Evolutionary conservation across 2,329 filamentous ascomycete genomes (phyloP).

Genomic region (Aspergillus texensis): DNA sequence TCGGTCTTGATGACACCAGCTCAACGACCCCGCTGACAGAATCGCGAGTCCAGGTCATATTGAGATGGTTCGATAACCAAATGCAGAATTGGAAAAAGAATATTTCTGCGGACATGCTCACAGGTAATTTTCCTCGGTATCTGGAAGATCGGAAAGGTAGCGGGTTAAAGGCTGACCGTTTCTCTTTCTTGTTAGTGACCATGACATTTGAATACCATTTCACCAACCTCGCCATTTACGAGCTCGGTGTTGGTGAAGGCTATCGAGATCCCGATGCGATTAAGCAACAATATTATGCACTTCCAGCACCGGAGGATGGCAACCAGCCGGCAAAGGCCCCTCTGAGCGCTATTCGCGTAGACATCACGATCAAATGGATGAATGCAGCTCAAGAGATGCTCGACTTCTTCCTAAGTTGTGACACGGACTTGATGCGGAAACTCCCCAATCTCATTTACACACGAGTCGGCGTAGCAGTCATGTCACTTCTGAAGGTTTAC

Average conservation of each 20-base stretch:
- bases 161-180: background rate
- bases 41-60: slow-evolving; percentile 35
- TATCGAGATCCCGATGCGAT: slow-evolving; percentile 40
- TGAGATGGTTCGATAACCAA: slow-evolving; percentile 40
- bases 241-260: slow-evolving; percentile 38
- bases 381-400: slow-evolving; percentile 38
- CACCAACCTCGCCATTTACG: slow-evolving; percentile 36
- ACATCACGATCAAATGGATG: slow-evolving; percentile 43
- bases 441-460: slow-evolving; percentile 39
- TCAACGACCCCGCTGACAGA: slow-evolving; percentile 34
- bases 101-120: slow-evolving; percentile 30
- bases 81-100: slow-evolving; percentile 38
- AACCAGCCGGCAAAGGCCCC: slow-evolving; percentile 13
- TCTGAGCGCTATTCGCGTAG: slow-evolving; percentile 38
- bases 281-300: slow-evolving; percentile 36
- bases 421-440: slow-evolving; percentile 36
- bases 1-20: slow-evolving; percentile 40
- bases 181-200: slow-evolving; percentile 8
- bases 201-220: slow-evolving; percentile 30
- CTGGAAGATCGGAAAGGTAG: background rate
- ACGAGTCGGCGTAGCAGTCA: slow-evolving; percentile 34
- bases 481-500: slow-evolving; percentile 39
- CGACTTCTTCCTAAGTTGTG: slow-evolving; percentile 33
- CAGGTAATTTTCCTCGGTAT: slow-evolving; percentile 24
- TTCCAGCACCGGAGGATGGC: slow-evolving; percentile 29